Evolutionary conservation across 768 basidiomycete species (phyloP).

Genomic region (Trametes cubensis): DNA sequence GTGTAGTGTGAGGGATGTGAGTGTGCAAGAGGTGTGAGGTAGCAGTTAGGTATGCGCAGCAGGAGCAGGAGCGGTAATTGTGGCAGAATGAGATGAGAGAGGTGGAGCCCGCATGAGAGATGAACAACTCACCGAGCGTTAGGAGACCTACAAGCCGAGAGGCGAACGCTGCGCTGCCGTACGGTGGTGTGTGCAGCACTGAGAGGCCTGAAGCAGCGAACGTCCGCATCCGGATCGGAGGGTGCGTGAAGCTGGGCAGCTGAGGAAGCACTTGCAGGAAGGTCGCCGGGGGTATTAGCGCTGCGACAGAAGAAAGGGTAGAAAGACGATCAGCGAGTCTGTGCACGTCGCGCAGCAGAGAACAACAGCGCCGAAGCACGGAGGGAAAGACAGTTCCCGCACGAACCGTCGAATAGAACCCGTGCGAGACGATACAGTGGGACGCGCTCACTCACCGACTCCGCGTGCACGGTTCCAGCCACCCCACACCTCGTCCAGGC

Average conservation of each 20-base stretch:
- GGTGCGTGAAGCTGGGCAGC: slow-evolving; percentile 64
- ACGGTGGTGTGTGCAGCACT: slow-evolving; percentile 84
- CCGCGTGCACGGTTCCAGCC: slow-evolving; percentile 94
- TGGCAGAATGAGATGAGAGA: neutral
- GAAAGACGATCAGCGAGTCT: neutral
- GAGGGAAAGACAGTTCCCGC: neutral
- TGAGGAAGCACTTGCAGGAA: slow-evolving; percentile 76
- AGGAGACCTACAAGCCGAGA: slow-evolving; percentile 63
- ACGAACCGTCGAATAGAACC: neutral
- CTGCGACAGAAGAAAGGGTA: slow-evolving; percentile 41
- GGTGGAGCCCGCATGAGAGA: neutral
- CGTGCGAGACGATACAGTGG: neutral
- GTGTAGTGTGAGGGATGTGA: no score
- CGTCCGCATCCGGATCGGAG: slow-evolving; percentile 65
- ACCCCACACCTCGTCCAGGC: slow-evolving; percentile 92
- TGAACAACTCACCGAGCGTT: slow-evolving; percentile 35
- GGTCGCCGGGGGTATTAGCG: slow-evolving; percentile 87
- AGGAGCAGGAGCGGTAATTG: no score
- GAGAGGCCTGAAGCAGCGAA: slow-evolving; percentile 71
- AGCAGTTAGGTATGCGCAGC: no score
- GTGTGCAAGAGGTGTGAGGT: neutral
- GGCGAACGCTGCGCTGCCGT: slow-evolving; percentile 67
- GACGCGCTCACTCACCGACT: slow-evolving; percentile 59
- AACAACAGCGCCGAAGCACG: neutral
- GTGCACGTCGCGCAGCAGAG: neutral